phyloP scores from a whole-genome alignment of 2,329 filamentous ascomycete species.

The Alternaria sp. region DNA sequence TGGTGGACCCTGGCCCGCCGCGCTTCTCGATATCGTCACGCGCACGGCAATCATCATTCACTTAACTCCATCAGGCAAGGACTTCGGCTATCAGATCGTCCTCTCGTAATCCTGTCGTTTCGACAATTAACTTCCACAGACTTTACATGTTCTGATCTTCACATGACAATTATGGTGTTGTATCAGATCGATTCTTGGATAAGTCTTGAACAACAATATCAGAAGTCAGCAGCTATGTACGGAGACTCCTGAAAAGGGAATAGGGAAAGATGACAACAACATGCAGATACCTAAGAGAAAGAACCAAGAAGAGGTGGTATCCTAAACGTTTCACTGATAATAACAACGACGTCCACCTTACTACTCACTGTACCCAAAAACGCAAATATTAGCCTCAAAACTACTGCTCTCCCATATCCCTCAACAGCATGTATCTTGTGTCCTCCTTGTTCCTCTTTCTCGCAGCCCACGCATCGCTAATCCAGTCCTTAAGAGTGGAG shows the following conservation, averaged over 20 bases:
- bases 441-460: conserved; percentile 52
- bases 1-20: conserved; percentile 26
- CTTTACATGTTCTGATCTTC: neutral
- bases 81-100: neutral
- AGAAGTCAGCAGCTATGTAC: conserved; percentile 16
- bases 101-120: neutral
- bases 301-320: conserved; percentile 20
- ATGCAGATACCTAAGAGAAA: conserved; percentile 2
- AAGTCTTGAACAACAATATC: neutral
- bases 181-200: neutral
- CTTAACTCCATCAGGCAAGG: conserved; percentile 11
- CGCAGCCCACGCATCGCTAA: conserved; percentile 42
- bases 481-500: conserved; percentile 38
- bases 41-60: conserved; percentile 13
- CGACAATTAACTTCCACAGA: neutral
- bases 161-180: neutral
- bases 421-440: conserved; percentile 57
- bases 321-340: conserved; percentile 18
- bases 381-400: neutral
- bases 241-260: conserved; percentile 10
- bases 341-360: neutral
- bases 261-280: neutral
- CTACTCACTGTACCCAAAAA: neutral
- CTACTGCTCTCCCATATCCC: conserved; percentile 52
- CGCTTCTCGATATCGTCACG: conserved; percentile 30